Evolutionary conservation across 2,329 filamentous ascomycete genomes (phyloP), one percentile per base, ranked within the genome.

Genomic region (Sodiomyces alkalinus): DNA sequence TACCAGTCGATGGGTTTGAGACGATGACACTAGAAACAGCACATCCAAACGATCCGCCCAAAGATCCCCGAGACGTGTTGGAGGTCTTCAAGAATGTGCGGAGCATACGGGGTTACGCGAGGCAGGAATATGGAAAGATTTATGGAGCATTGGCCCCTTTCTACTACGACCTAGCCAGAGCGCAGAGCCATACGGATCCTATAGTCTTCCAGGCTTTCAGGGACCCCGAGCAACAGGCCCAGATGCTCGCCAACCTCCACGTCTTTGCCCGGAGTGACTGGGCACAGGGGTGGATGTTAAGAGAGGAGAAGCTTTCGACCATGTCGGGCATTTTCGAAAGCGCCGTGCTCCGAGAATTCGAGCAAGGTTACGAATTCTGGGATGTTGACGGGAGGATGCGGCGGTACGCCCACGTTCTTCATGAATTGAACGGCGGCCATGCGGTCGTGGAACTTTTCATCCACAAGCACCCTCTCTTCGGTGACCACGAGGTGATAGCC

Each of bases 371-470:
- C 40, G 82, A 90, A 48, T 75, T 74, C 23, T 80, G 79, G 56
- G 87, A 98, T 48, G 74, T 92, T 30, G 80, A 92, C 39, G 85
- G 82, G 3, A 67, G 75, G 30, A 94, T 96, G 87, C 74, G 68
- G 40, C 72, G 80, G 44, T 96, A 93, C 51, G 86, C 86, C 3
- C 74, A 83, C 41, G 85, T 98, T 11, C 57, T 98, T 32, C 74
- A 80, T 33, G 68, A 69, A 2, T 61, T 98, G 24, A 92, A 92
- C 47, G 83, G 81, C 16, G 85, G 83, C 11, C 64, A 66, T 22
- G 75, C 78, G 10, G 82, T 73, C 7, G 63, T 92, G 26, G 83
- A 96, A 29, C 62, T 85, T 2, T 96, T 93, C 47, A 74, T 93
- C 30, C 78, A 87, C 31, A 87, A 90, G 41, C 83, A 94, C 46